Evolutionary conservation across 257 asterid genomes (phyloP), one percentile per base, ranked within the genome.

Genomic region (Nicotiana tomentosiformis): DNA sequence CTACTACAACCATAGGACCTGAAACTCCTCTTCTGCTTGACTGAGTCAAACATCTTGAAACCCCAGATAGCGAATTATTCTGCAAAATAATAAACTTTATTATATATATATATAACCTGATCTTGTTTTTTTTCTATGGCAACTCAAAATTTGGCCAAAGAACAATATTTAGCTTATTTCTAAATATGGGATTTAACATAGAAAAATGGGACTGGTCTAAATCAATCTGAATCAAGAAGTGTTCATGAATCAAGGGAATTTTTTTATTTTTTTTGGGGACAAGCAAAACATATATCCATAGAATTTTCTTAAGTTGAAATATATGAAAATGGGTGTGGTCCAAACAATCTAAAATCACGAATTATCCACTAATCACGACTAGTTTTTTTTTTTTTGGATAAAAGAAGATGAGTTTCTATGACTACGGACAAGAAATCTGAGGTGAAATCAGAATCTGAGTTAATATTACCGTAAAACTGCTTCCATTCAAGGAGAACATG

Each of bases 401-500:
- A 56, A 56, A 56, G 68, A 32, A 11, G 61, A 74, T 53, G 55
- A 32, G 11, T 78, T 35, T 1, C 17, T 12, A 6, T 20, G 83
- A 74, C 51, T 43, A 43, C 60, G 55, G 62, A 46, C n/a, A 62
- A 23, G 20, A 2, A 58, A 46, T 3, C 12, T 18, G 56, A 62
- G 32, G 46, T 56, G 37, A 16, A n/a, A 3, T 3, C 10, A 16
- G 20, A 66, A 35, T 37, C 39, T 77, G 14, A 77, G 29, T 5
- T 62, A 10, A 69, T 23, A 82, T 87, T 93, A 95, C 99, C 96
- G 92, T 82, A 57, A 91, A 90, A 84, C 33, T 85, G 91, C 84
- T 88, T 65, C 92, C 92, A 17, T 88, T 92, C 11, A 95, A 81
- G 32, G 99, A 89, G 82, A 95, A 90, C 98, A 95, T 95, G 85